Evolutionary conservation across 176 grass and related monocot genomes (phyloP).

Genomic region (Phragmites australis): DNA sequence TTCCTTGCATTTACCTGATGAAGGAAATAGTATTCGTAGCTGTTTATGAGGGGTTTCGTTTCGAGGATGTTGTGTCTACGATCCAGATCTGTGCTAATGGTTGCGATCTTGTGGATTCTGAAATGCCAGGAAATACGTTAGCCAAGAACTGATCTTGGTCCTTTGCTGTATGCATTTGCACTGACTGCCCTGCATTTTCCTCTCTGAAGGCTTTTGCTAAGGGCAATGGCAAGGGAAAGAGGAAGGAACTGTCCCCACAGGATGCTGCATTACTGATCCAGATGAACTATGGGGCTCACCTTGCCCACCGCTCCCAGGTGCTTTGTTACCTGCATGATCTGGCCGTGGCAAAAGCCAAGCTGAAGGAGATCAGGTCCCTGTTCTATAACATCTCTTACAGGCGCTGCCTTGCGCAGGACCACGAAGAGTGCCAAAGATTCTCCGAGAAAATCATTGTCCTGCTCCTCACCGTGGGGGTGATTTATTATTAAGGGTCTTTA

Average conservation of each 20-base stretch:
- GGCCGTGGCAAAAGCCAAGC: slow-evolving; percentile 79
- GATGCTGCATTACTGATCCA: slow-evolving; percentile 87
- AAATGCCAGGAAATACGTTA: too few species aligned
- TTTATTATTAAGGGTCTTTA: neutral
- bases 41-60: neutral
- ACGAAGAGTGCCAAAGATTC: slow-evolving; percentile 70
- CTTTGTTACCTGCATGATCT: slow-evolving; percentile 73
- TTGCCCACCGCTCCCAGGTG: slow-evolving; percentile 79
- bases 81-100: neutral
- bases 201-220: slow-evolving; percentile 55
- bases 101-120: neutral
- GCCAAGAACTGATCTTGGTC: too few species aligned
- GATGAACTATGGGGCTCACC: slow-evolving; percentile 71
- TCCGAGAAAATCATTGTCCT: slow-evolving; percentile 89
- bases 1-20: too few species aligned
- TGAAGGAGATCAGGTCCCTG: slow-evolving; percentile 79
- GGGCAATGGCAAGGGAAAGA: slow-evolving; percentile 67
- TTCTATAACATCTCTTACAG: slow-evolving; percentile 85
- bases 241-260: slow-evolving; percentile 66
- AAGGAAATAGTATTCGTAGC: too few species aligned
- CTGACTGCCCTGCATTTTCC: neutral
- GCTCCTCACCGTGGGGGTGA: slow-evolving; percentile 60
- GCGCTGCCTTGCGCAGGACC: slow-evolving; percentile 43
- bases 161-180: neutral
- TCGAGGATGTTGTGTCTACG: too few species aligned